phyloP scores from a whole-genome alignment of 2,329 filamentous ascomycete species.

The Rutstroemia sp. region DNA sequence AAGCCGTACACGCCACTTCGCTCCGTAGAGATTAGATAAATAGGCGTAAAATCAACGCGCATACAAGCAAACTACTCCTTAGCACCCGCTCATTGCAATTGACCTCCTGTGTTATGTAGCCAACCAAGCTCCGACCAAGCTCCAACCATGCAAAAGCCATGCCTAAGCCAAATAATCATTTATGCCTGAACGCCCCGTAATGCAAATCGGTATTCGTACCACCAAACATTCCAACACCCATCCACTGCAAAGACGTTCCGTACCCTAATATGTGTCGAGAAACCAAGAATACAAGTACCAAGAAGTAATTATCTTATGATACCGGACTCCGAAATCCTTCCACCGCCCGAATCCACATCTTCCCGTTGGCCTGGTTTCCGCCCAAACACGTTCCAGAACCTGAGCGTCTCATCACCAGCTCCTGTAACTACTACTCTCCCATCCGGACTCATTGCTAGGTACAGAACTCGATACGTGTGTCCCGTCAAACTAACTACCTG shows the following conservation, averaged over 20 bases:
- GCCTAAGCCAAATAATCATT: not conserved
- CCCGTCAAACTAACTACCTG: slow-evolving; percentile 93
- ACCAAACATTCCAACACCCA: not conserved
- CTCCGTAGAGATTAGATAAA: not conserved
- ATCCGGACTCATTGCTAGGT: slow-evolving; percentile 95
- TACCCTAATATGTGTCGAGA: not conserved
- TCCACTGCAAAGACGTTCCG: not conserved
- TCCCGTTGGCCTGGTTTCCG: slow-evolving; percentile 64
- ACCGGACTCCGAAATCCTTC: slow-evolving; percentile 68
- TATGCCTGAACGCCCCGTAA: slow-evolving; percentile 7
- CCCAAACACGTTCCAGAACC: slow-evolving; percentile 96
- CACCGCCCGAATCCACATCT: slow-evolving; percentile 56
- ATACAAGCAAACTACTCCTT: slow-evolving; percentile 7
- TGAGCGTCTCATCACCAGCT: slow-evolving; percentile 88
- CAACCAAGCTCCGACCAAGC: no score
- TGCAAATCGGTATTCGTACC: slow-evolving; percentile 2
- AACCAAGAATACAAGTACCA: not conserved
- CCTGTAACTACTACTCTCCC: slow-evolving; percentile 91
- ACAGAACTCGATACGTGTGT: slow-evolving; percentile 93
- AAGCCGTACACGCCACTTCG: not conserved
- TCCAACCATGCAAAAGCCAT: slow-evolving; percentile 5
- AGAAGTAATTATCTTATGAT: slow-evolving; percentile 59
- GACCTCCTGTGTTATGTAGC: slow-evolving; percentile 3
- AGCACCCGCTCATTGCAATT: slow-evolving; percentile 6
- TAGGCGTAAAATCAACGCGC: slow-evolving; percentile 1